phyloP scores from a whole-genome alignment of 2,329 filamentous ascomycete genomes.

The Aspergillus puulaauensis region DNA sequence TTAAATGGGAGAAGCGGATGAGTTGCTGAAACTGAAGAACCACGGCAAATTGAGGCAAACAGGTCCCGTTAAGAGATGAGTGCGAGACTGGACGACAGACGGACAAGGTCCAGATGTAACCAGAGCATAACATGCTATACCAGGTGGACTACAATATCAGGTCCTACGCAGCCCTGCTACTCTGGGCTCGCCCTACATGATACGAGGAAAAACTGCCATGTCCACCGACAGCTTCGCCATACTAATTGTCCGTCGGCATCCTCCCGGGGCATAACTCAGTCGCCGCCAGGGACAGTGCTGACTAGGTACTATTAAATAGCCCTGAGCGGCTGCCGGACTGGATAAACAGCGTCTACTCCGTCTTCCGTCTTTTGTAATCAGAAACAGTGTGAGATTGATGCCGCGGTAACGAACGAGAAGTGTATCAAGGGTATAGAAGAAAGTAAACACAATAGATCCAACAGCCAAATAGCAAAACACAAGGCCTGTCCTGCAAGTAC shows the following conservation, averaged over 20 bases:
- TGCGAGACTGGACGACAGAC: too few species aligned
- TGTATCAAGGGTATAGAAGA: conserved; percentile 9
- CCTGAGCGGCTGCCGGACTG: background rate
- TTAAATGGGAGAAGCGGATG: background rate
- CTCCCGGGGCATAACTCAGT: too few species aligned
- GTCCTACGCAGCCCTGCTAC: background rate
- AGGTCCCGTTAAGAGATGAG: too few species aligned
- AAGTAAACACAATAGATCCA: conserved; percentile 2
- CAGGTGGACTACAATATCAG: background rate
- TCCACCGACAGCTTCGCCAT: conserved; percentile 8
- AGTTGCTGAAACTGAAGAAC: background rate
- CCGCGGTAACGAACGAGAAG: conserved; percentile 5
- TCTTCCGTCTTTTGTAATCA: background rate
- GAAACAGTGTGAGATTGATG: conserved; percentile 6
- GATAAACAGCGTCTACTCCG: background rate
- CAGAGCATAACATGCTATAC: background rate
- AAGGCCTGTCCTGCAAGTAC: conserved; percentile 1
- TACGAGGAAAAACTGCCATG: conserved; percentile 23
- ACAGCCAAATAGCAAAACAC: conserved; percentile 4
- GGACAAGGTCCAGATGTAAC: background rate
- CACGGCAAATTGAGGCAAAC: too few species aligned
- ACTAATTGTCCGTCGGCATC: conserved; percentile 10
- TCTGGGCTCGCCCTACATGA: conserved; percentile 3
- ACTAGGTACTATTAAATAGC: background rate
- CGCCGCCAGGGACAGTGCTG: background rate